Percentiles rank a stretch among this genome's conserved stretches.
These are phyloP conservation scores for Ceriops decandra DNA, from an alignment of 345 rosid genomes.

Conservation along the genomic window DNA sequence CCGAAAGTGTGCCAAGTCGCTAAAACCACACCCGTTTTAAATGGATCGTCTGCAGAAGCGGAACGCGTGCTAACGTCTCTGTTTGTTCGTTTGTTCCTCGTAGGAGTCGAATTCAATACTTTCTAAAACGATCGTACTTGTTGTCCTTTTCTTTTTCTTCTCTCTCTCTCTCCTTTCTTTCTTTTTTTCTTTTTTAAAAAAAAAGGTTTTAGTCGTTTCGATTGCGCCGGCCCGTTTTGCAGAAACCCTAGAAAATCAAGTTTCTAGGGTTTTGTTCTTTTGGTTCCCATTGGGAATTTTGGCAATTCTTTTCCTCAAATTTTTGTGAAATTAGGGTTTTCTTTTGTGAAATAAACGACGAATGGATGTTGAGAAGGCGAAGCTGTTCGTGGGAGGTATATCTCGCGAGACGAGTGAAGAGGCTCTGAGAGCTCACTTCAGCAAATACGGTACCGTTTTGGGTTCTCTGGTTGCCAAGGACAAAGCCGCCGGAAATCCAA, in stretches of 20 bases:
- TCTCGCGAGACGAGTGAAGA: slow-evolving; percentile 57
- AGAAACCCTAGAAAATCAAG: slow-evolving; percentile 7
- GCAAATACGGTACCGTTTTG: slow-evolving; percentile 59
- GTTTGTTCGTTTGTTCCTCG: no score
- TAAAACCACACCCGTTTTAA: neutral
- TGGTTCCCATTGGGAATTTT: slow-evolving; percentile 13
- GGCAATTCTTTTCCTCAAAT: neutral
- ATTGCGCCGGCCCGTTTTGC: neutral
- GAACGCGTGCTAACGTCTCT: no score
- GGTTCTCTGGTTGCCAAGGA: slow-evolving; percentile 53
- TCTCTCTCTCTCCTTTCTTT: no score
- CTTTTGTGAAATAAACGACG: neutral
- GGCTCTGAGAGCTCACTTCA: slow-evolving; percentile 50
- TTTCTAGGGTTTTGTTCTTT: slow-evolving; percentile 19
- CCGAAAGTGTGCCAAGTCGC: no score
- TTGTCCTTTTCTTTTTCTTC: no score
- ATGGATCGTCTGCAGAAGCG: neutral
- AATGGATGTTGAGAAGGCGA: slow-evolving; percentile 56
- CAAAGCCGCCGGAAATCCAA: slow-evolving; percentile 36
- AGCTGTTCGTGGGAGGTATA: slow-evolving; percentile 73
- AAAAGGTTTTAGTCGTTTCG: no score
- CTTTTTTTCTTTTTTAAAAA: no score
- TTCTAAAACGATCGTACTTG: no score
- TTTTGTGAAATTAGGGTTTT: slow-evolving; percentile 28
- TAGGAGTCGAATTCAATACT: no score